phyloP scores from a whole-genome alignment of 805 yeast species.

The Candida awuae region DNA sequence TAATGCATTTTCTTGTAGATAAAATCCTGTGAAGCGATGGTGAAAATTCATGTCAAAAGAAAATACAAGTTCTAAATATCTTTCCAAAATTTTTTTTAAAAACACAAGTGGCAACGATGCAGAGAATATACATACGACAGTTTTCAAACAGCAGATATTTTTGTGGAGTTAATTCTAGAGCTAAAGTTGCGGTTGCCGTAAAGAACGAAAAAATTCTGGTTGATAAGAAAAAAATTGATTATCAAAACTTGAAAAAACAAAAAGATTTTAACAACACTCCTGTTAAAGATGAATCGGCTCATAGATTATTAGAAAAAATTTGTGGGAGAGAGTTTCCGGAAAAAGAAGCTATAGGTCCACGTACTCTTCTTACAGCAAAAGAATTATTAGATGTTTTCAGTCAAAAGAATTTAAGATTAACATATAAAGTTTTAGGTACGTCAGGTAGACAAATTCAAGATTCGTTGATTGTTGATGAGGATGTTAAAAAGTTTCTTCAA shows the following conservation, averaged over 20 bases:
- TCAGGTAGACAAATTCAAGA: slow-evolving; percentile 51
- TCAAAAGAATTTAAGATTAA: slow-evolving; percentile 33
- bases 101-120: too few species aligned
- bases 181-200: slow-evolving; percentile 14
- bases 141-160: background rate
- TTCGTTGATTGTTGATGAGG: slow-evolving; percentile 46
- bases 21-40: too few species aligned
- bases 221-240: slow-evolving; percentile 5
- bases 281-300: slow-evolving; percentile 25
- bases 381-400: slow-evolving; percentile 22
- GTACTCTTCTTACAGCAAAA: slow-evolving; percentile 19
- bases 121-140: background rate
- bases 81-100: too few species aligned
- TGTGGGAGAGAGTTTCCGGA: slow-evolving; percentile 16
- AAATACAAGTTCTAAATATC: too few species aligned
- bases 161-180: slow-evolving; percentile 6
- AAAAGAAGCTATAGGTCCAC: slow-evolving; percentile 18
- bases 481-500: slow-evolving; percentile 43
- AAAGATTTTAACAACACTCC: slow-evolving; percentile 19
- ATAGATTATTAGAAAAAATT: slow-evolving; percentile 16
- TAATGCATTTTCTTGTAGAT: too few species aligned
- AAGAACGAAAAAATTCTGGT: slow-evolving; percentile 7
- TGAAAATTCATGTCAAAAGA: too few species aligned
- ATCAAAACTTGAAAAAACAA: slow-evolving; percentile 6
- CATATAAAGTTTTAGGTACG: slow-evolving; percentile 51